phyloP scores from a whole-genome alignment of 139 green algal genomes.

The Choricystis sp. region DNA sequence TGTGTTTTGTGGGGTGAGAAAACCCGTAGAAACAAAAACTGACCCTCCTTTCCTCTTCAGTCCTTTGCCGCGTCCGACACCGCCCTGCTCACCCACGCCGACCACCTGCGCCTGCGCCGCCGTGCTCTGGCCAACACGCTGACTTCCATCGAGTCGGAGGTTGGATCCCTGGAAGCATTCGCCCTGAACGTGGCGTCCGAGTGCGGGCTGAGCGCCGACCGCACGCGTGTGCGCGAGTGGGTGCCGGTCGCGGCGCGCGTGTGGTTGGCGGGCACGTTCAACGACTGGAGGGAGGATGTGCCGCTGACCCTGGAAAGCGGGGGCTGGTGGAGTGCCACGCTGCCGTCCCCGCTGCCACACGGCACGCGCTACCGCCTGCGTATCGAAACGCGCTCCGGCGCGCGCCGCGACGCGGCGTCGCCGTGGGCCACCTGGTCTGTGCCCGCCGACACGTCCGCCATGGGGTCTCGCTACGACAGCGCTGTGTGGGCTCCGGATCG shows the following conservation, averaged over 20 bases:
- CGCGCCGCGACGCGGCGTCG: constrained; percentile 69
- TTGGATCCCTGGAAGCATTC: constrained; percentile 49
- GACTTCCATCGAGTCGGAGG: constrained; percentile 34
- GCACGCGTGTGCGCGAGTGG: constrained; percentile 79
- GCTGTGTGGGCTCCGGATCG: constrained; percentile 90
- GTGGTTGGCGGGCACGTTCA: constrained; percentile 78
- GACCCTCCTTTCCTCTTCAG: too few relatives aligned
- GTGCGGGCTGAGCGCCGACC: constrained; percentile 1
- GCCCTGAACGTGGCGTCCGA: constrained; percentile 15
- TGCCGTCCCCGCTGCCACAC: constrained; percentile 50
- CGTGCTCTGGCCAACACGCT: constrained; percentile 35
- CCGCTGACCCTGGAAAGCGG: neutral
- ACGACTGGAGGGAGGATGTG: constrained; percentile 44
- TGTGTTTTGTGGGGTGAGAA: too few relatives aligned
- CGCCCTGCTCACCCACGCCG: constrained; percentile 29
- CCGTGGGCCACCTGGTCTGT: constrained; percentile 56
- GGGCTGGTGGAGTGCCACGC: neutral
- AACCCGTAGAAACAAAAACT: too few relatives aligned
- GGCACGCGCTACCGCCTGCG: constrained; percentile 62
- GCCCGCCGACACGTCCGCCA: constrained; percentile 30
- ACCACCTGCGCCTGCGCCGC: constrained; percentile 70
- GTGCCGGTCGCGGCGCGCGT: constrained; percentile 49
- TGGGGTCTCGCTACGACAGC: constrained; percentile 81
- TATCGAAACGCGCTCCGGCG: constrained; percentile 43
- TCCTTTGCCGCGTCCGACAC: constrained; percentile 39